These are phyloP conservation scores for Echinochloa phyllopogon DNA, from an alignment of 176 grass and related monocot species.

Conservation along the genomic window DNA sequence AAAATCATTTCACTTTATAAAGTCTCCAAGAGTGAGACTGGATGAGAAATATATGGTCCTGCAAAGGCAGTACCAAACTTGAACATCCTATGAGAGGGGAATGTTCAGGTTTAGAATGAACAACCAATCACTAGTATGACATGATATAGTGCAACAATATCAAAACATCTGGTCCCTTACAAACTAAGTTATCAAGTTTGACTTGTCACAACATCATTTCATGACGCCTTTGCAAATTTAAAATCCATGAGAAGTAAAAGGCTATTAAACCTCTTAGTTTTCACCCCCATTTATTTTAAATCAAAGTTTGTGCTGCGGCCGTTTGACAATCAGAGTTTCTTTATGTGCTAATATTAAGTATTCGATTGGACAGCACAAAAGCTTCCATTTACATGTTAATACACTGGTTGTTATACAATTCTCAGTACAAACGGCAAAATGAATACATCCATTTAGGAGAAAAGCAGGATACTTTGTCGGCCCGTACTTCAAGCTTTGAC, in stretches of 20 bases:
- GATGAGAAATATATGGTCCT: conserved; percentile 28
- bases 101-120: conserved; percentile 35
- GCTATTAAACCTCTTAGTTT: neutral
- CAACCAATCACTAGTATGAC: neutral
- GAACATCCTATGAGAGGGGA: conserved; percentile 40
- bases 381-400: conserved; percentile 9
- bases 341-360: neutral
- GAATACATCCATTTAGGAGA: neutral
- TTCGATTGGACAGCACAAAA: neutral
- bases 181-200: conserved; percentile 48
- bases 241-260: conserved; percentile 22
- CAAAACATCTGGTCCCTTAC: conserved; percentile 29
- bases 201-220: conserved; percentile 27
- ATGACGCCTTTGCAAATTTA: conserved; percentile 29
- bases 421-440: neutral
- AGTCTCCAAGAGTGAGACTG: neutral
- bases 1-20: conserved; percentile 44
- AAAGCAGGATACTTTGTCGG: neutral
- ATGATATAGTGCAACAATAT: neutral
- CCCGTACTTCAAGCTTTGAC: conserved; percentile 41
- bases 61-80: conserved; percentile 47
- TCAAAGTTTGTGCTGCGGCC: neutral
- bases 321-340: conserved; percentile 19
- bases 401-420: neutral
- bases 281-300: neutral